These are phyloP conservation scores for Mucor piriformis DNA, from an alignment of 371 early-diverging fungal species.

Conservation along the genomic window DNA sequence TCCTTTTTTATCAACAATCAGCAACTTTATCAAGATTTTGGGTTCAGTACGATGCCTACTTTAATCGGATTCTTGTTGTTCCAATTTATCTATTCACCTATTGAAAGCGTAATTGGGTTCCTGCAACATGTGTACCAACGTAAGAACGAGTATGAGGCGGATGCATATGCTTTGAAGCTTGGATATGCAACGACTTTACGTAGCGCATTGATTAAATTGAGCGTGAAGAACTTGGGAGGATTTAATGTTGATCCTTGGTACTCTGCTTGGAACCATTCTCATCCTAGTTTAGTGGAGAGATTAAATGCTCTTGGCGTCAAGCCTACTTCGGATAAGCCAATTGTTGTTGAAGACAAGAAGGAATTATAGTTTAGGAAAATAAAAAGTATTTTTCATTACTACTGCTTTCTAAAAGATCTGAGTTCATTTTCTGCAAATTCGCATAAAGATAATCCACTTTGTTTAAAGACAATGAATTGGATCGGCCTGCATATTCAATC, in stretches of 20 bases:
- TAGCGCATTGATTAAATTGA: conserved; percentile 88
- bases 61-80: conserved; percentile 90
- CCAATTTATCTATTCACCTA: conserved; percentile 78
- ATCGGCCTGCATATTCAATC: no score
- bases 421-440: no score
- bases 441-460: no score
- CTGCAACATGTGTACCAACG: conserved; percentile 84
- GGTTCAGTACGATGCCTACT: conserved; percentile 76
- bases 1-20: conserved; percentile 70
- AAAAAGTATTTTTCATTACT: no score
- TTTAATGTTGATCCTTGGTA: conserved; percentile 90
- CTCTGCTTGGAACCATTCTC: conserved; percentile 93
- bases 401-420: no score
- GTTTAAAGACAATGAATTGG: no score
- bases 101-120: conserved; percentile 79
- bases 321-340: conserved; percentile 46
- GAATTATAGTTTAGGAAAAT: conserved; percentile 21
- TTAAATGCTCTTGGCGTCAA: conserved; percentile 67
- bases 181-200: conserved; percentile 81
- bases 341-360: conserved; percentile 34
- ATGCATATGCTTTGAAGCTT: conserved; percentile 89
- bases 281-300: conserved; percentile 94
- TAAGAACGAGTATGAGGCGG: conserved; percentile 94
- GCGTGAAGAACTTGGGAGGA: conserved; percentile 88
- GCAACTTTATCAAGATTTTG: conserved; percentile 83